Percentiles rank a stretch among this genome's conserved stretches.
Conservation (phyloP, 257 asterid species). For the Solanum rostratum region DNA sequence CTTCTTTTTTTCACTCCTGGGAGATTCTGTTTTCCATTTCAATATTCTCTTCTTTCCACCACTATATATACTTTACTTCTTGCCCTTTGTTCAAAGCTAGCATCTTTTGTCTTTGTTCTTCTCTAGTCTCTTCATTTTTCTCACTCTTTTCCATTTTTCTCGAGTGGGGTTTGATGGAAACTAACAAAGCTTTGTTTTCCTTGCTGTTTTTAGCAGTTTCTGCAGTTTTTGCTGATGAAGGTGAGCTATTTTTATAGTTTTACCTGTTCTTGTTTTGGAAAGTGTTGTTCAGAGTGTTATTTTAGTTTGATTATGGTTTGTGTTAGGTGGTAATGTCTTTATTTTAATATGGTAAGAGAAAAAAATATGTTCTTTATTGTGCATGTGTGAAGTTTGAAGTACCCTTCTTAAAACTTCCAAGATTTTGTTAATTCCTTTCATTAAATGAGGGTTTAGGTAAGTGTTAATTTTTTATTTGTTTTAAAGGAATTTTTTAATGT, state of each 20-base stretch:
- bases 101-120: background rate
- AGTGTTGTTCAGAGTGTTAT: background rate
- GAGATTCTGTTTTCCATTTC: background rate
- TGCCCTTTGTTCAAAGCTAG: background rate
- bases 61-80: background rate
- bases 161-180: background rate
- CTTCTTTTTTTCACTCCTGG: background rate
- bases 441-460: background rate
- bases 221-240: slow-evolving; percentile 72
- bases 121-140: background rate
- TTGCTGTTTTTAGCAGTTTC: slow-evolving; percentile 41
- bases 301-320: slow-evolving; percentile 4
- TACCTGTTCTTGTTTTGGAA: background rate
- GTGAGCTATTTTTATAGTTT: slow-evolving; percentile 12
- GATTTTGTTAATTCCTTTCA: background rate
- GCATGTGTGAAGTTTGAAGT: background rate
- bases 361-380: background rate
- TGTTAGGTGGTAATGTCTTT: background rate
- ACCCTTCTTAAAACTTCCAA: background rate
- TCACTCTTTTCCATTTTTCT: background rate
- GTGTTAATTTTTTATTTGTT: background rate
- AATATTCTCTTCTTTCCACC: background rate
- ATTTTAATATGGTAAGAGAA: background rate
- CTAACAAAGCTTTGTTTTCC: slow-evolving; percentile 21
- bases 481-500: background rate